A percentile compares a stretch with the other conserved stretches of the same genome.
phyloP scores from a whole-genome alignment of 2,329 filamentous ascomycete genomes.

The Pseudocercospora vitis region DNA sequence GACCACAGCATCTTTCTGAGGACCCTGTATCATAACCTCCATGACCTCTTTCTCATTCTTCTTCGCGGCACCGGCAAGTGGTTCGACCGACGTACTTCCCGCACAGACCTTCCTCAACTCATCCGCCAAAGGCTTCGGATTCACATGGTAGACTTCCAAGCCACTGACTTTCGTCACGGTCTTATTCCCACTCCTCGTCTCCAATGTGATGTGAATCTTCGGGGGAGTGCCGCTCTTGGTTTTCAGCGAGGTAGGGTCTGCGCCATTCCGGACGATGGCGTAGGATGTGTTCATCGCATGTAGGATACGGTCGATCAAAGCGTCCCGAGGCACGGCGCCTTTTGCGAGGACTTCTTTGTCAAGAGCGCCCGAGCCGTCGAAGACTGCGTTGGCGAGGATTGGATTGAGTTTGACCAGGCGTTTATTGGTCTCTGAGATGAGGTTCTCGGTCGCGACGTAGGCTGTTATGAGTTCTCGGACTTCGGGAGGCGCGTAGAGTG shows the following conservation, averaged over 20 bases:
- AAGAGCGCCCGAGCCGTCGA: slow-evolving; percentile 53
- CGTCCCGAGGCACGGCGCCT: slow-evolving; percentile 60
- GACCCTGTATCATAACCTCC: slow-evolving; percentile 68
- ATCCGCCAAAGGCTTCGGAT: slow-evolving; percentile 61
- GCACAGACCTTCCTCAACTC: slow-evolving; percentile 68
- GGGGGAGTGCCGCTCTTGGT: slow-evolving; percentile 62
- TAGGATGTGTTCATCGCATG: slow-evolving; percentile 58
- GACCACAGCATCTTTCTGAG: slow-evolving; percentile 61
- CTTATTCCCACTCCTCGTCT: slow-evolving; percentile 66
- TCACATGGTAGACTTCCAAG: slow-evolving; percentile 62
- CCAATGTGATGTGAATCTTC: slow-evolving; percentile 60
- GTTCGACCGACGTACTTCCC: slow-evolving; percentile 64
- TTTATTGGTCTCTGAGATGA: slow-evolving; percentile 59
- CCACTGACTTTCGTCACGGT: slow-evolving; percentile 63
- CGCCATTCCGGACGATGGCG: slow-evolving; percentile 54
- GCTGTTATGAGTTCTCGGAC: slow-evolving; percentile 57
- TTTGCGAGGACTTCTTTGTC: slow-evolving; percentile 59
- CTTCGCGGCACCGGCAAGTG: slow-evolving; percentile 59
- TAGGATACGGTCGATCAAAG: slow-evolving; percentile 59
- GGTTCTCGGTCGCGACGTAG: slow-evolving; percentile 59
- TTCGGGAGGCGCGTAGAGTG: slow-evolving; percentile 60
- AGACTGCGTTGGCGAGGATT: slow-evolving; percentile 62
- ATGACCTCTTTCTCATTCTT: slow-evolving; percentile 63
- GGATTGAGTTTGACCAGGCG: slow-evolving; percentile 63
- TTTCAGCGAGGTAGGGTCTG: slow-evolving; percentile 50